Conservation (phyloP, 345 rosid genomes). For the Cardamine occulta region DNA sequence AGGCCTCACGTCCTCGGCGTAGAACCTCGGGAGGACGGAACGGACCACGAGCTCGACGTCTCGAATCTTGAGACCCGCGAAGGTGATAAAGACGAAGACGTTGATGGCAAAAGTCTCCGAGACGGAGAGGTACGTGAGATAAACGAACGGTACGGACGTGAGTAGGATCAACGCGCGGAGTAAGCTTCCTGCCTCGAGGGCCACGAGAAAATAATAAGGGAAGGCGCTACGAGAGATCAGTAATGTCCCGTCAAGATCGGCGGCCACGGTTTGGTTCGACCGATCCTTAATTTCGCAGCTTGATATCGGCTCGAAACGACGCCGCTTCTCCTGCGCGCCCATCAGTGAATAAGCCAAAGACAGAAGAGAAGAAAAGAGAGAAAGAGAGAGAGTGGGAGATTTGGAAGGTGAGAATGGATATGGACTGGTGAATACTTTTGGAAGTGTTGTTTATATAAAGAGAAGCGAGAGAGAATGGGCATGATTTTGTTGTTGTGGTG, state of each 20-base stretch:
- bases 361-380: constrained; percentile 27
- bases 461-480: constrained; percentile 37
- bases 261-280: constrained; percentile 74
- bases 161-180: constrained; percentile 66
- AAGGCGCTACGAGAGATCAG: constrained; percentile 80
- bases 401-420: constrained; percentile 39
- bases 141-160: constrained; percentile 72
- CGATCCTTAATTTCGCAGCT: constrained; percentile 62
- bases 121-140: constrained; percentile 56
- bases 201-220: constrained; percentile 84
- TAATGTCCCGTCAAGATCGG: constrained; percentile 85
- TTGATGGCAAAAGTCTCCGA: constrained; percentile 77
- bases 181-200: constrained; percentile 88
- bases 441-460: constrained; percentile 42
- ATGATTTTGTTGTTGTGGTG: constrained; percentile 42
- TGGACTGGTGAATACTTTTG: constrained; percentile 31
- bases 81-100: constrained; percentile 66
- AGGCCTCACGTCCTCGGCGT: constrained; percentile 86
- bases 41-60: constrained; percentile 80
- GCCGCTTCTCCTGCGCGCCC: constrained; percentile 54
- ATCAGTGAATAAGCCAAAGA: constrained; percentile 36
- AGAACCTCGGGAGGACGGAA: constrained; percentile 83
- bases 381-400: constrained; percentile 30
- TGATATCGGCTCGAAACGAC: constrained; percentile 56
- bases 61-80: constrained; percentile 64